A percentile compares a stretch with the other conserved stretches of the same genome.
Conservation (phyloP, 768 basidiomycete genomes). For the Hemileccinum rubropunctum region DNA sequence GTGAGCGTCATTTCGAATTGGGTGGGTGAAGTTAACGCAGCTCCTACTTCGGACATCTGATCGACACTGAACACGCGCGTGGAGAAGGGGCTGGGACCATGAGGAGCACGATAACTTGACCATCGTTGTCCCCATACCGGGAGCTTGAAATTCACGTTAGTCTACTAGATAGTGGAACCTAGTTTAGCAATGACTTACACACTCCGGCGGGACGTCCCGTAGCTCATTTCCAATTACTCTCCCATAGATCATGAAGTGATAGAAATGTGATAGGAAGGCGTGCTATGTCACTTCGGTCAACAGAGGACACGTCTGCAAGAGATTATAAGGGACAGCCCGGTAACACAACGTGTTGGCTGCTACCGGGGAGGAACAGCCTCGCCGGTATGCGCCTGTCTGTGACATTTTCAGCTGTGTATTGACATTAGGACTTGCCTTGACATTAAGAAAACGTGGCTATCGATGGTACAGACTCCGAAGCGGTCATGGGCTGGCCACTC, state of each 20-base stretch:
- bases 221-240: conserved; percentile 32
- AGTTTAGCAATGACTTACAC: conserved; percentile 18
- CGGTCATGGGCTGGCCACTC: conserved; percentile 7
- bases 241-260: conserved; percentile 22
- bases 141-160: conserved; percentile 21
- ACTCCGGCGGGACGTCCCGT: conserved; percentile 28
- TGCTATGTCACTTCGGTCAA: conserved; percentile 17
- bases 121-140: conserved; percentile 34
- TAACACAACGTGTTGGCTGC: conserved; percentile 20
- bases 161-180: neutral
- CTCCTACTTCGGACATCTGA: conserved; percentile 22
- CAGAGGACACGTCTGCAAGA: conserved; percentile 12
- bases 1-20: conserved; percentile 17
- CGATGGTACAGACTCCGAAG: conserved; percentile 8
- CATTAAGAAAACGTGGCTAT: conserved; percentile 29
- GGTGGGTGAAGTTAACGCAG: conserved; percentile 18
- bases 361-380: conserved; percentile 27
- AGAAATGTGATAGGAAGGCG: conserved; percentile 15
- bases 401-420: conserved; percentile 16
- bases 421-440: conserved; percentile 13
- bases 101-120: conserved; percentile 21
- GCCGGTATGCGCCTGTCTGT: conserved; percentile 8
- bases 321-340: conserved; percentile 26
- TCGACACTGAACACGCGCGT: conserved; percentile 17
- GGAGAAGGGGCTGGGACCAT: conserved; percentile 27